Percentiles rank a stretch among this genome's conserved stretches.
Conservation (phyloP, 2,329 filamentous ascomycete species). For the Penicillium sp. region DNA sequence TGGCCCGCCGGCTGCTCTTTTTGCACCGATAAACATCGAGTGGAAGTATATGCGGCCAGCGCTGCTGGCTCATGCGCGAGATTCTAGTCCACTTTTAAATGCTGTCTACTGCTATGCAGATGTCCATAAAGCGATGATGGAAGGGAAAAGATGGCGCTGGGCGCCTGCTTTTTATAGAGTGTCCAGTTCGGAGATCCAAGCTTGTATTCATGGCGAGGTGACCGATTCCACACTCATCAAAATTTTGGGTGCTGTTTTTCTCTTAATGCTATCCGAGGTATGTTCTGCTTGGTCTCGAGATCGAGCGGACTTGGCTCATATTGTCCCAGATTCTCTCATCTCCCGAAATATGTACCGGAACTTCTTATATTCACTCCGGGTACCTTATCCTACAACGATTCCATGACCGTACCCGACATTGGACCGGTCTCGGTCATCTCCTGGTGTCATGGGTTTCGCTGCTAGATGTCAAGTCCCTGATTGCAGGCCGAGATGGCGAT, state of each 20-base stretch:
- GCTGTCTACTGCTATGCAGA: conserved; percentile 39
- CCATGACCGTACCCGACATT: conserved; percentile 26
- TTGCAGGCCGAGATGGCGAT: conserved; percentile 39
- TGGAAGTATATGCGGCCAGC: conserved; percentile 34
- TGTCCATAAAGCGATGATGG: conserved; percentile 29
- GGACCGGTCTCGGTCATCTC: conserved; percentile 32
- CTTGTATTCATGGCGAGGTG: conserved; percentile 29
- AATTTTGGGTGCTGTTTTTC: conserved; percentile 32
- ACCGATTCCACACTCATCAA: conserved; percentile 25
- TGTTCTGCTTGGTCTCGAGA: neutral
- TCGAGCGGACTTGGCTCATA: conserved; percentile 1
- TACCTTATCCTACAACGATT: conserved; percentile 34
- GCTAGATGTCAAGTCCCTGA: conserved; percentile 37
- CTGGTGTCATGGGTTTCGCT: conserved; percentile 37
- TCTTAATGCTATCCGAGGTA: conserved; percentile 41
- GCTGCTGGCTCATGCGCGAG: conserved; percentile 27
- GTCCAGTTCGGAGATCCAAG: conserved; percentile 33
- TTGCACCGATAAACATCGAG: conserved; percentile 33
- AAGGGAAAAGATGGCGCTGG: conserved; percentile 30
- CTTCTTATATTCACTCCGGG: conserved; percentile 34
- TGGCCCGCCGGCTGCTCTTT: conserved; percentile 34
- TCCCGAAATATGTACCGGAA: conserved; percentile 28
- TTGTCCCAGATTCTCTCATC: conserved; percentile 28
- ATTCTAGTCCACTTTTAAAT: conserved; percentile 29
- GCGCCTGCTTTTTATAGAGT: conserved; percentile 33